Evolutionary conservation across 768 basidiomycete genomes (phyloP).

Genomic region (Leccinellum rugosiceps): DNA sequence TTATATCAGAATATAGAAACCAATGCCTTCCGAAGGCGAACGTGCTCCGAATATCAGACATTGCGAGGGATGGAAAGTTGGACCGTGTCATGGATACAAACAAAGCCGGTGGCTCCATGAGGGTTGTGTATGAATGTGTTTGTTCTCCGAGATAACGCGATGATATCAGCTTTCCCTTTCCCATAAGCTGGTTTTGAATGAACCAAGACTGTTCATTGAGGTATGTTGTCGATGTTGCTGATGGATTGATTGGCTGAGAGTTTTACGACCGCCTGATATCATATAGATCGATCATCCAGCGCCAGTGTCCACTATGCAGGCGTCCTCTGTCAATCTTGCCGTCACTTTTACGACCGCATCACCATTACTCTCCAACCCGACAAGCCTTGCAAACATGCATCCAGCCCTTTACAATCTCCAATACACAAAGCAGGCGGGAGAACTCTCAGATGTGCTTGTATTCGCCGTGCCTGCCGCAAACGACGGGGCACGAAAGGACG

Average conservation of each 20-base stretch:
- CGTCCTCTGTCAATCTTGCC: constrained; percentile 21
- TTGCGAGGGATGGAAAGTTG: no score
- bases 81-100: no score
- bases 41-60: no score
- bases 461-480: constrained; percentile 11
- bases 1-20: no score
- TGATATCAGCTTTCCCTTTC: background rate
- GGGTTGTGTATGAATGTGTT: background rate
- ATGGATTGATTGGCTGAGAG: background rate
- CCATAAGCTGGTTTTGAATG: background rate
- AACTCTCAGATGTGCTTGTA: constrained; percentile 21
- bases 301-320: constrained; percentile 3
- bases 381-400: constrained; percentile 19
- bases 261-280: background rate
- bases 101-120: no score
- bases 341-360: constrained; percentile 29
- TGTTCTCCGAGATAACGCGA: background rate
- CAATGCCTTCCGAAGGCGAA: no score
- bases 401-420: constrained; percentile 22
- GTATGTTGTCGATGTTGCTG: background rate
- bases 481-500: constrained; percentile 1
- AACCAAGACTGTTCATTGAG: background rate
- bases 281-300: background rate
- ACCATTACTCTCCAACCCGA: constrained; percentile 21
- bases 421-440: constrained; percentile 20